Evolutionary conservation across 2,329 filamentous ascomycete species (phyloP), one percentile per base, ranked within the genome.

Genomic region (Verticillium zaregamsianum): DNA sequence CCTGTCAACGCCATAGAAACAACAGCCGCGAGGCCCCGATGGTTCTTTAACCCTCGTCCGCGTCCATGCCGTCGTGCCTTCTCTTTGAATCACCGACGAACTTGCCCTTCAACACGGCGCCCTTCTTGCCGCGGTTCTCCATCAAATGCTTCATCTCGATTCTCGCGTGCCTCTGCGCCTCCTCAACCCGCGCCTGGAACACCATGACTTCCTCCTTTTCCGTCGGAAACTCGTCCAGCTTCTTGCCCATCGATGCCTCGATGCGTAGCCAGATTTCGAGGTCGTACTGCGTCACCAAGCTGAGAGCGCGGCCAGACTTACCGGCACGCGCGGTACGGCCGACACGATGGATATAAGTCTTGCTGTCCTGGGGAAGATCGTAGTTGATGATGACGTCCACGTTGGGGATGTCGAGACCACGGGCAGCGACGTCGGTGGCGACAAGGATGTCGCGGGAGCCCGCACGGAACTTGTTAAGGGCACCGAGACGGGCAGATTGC

Each of bases 331-430:
- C 93, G 0, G 93, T 97, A 67, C 93, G 89, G 23, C 93, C 93
- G 1, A 97, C 92, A 59, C 93, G 85, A 75, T 97, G 93, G 35
- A 97, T 90, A 69, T 96, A 96, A 0, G 93, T 97, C 76, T 96
- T 96, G 68, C 86, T 91, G 75, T 96, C 92, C 32, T 87, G 85
- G 0, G 93, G 92, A 2, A 97, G 77, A 70, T 97, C 93, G 67
- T 89, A 91, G 76, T 97, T 97, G 66, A 97, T 74, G 2, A 97
- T 91, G 0, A 94, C 79, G 66, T 96, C 92, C 14, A 97, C 93
- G n/a, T 87, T 90, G 14, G 93, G 93, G 56, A 97, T 96, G 79
- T 97, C 93, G 7, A 97, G 82, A 82, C 93, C 94, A 73, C 93
- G 88, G 1, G 93, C 91, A 1, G 93, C 93, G n/a, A 97, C 92